Percentiles rank a stretch among this genome's conserved stretches.
Conservation (phyloP, 805 yeast species). For the Yarrowia yakushimensis region DNA sequence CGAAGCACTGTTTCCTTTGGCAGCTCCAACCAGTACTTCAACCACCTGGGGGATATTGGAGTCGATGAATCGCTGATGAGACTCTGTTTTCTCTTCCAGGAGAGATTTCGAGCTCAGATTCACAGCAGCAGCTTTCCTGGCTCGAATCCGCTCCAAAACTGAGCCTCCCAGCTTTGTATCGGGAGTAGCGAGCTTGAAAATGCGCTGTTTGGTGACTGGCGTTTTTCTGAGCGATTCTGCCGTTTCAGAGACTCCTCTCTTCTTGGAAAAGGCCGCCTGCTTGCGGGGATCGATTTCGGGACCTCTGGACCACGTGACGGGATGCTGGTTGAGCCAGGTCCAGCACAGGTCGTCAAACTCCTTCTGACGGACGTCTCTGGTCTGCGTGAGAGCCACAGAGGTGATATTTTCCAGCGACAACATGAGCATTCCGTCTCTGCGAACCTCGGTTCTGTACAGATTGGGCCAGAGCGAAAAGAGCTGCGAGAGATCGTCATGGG, state of each 20-base stretch:
- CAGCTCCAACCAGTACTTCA: neutral
- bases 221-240: neutral
- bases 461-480: conserved; percentile 32
- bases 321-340: neutral
- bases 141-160: conserved; percentile 36
- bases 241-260: neutral
- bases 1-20: neutral
- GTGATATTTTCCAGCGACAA: neutral
- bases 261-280: neutral
- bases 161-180: conserved; percentile 26
- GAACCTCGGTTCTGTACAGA: conserved; percentile 30
- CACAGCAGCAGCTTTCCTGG: conserved; percentile 32
- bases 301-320: neutral
- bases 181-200: conserved; percentile 6
- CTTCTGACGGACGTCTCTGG: neutral
- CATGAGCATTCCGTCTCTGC: conserved; percentile 23
- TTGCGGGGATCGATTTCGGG: neutral
- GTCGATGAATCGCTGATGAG: neutral
- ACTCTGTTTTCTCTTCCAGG: neutral
- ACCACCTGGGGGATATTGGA: neutral
- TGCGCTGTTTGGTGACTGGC: conserved; percentile 14
- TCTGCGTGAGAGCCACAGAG: neutral
- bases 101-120: neutral
- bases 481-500: conserved; percentile 29
- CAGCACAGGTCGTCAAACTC: conserved; percentile 16